Evolutionary conservation across 495 filamentous ascomycete species (phyloP).

Genomic region (Aspergillus campestris): DNA sequence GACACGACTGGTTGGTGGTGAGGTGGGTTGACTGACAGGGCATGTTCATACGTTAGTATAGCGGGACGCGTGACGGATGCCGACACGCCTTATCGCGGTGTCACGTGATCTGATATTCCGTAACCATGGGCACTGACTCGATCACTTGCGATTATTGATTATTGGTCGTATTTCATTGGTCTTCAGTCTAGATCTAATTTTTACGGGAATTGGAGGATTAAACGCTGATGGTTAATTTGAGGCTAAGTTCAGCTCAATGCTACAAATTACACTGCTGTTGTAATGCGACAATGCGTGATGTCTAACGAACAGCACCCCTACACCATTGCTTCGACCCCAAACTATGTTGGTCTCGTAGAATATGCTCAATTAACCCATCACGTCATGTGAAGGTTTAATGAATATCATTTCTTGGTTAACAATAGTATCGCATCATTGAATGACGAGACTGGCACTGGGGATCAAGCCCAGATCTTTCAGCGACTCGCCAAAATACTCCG

Average conservation of each 20-base stretch:
- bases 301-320: too few species aligned
- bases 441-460: constrained; percentile 79
- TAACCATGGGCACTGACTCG: not conserved
- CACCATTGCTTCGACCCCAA: too few species aligned
- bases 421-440: constrained; percentile 36
- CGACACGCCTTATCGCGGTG: constrained; percentile 25
- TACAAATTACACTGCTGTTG: too few species aligned
- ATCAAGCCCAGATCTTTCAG: constrained; percentile 86
- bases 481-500: constrained; percentile 78
- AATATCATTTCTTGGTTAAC: not conserved
- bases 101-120: constrained; percentile 29
- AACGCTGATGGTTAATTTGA: too few species aligned
- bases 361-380: not conserved
- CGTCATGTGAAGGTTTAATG: not conserved
- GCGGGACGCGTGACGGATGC: constrained; percentile 18
- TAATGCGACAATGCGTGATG: too few species aligned
- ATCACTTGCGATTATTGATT: too few species aligned
- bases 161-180: not conserved
- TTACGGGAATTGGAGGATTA: too few species aligned
- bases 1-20: not conserved
- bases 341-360: not conserved
- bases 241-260: too few species aligned
- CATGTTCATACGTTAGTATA: too few species aligned
- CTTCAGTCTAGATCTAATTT: not conserved
- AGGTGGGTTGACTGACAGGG: constrained; percentile 1